phyloP scores from a whole-genome alignment of 768 basidiomycete species.

The Daedaleopsis nitida region DNA sequence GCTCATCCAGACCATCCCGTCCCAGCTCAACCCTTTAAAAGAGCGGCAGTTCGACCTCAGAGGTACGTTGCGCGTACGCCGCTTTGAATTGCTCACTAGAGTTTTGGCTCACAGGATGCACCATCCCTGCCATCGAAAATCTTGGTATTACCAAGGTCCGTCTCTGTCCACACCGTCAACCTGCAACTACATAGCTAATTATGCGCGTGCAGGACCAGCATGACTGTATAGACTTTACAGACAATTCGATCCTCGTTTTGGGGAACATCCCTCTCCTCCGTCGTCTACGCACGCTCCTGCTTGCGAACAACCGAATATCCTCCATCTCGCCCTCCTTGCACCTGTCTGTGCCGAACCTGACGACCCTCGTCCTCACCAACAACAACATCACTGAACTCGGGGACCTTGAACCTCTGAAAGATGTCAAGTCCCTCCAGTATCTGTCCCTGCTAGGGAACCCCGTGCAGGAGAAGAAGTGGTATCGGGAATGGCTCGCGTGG shows the following conservation, averaged over 20 bases:
- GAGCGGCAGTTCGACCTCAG: slow-evolving; percentile 91
- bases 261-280: slow-evolving; percentile 87
- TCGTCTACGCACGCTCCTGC: slow-evolving; percentile 79
- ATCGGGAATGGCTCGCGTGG: slow-evolving; percentile 95
- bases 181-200: neutral
- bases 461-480: slow-evolving; percentile 90
- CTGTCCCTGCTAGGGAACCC: slow-evolving; percentile 81
- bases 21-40: slow-evolving; percentile 79
- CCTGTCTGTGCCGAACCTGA: slow-evolving; percentile 82
- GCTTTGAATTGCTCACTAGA: slow-evolving; percentile 21
- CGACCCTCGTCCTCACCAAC: slow-evolving; percentile 81
- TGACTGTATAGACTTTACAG: slow-evolving; percentile 92
- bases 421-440: slow-evolving; percentile 72
- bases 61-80: slow-evolving; percentile 49
- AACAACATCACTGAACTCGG: slow-evolving; percentile 81
- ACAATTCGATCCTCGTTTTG: slow-evolving; percentile 81
- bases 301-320: slow-evolving; percentile 89
- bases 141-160: slow-evolving; percentile 87
- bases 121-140: slow-evolving; percentile 96
- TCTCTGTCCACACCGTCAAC: slow-evolving; percentile 15
- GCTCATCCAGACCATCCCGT: slow-evolving; percentile 80
- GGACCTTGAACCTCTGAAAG: slow-evolving; percentile 82
- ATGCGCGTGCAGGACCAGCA: slow-evolving; percentile 71
- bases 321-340: slow-evolving; percentile 81
- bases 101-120: slow-evolving; percentile 63